phyloP scores from a whole-genome alignment of 1,284 basidiomycete genomes.

The Sporisorium iseilematis-ciliati region DNA sequence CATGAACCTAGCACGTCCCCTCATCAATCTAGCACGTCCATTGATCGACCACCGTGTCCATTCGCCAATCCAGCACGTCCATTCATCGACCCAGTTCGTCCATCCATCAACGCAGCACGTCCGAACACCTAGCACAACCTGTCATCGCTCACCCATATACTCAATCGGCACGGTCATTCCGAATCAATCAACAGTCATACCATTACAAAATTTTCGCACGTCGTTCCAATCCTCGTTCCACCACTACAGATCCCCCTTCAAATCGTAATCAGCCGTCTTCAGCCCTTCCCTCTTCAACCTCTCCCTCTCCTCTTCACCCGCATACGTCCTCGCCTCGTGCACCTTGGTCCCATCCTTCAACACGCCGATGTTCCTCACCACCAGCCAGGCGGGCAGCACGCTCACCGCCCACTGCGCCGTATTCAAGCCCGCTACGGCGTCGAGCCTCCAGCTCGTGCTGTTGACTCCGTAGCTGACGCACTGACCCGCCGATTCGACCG shows the following conservation, averaged over 20 bases:
- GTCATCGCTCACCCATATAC: too few relatives aligned
- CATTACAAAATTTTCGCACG: too few relatives aligned
- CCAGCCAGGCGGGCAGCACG: conserved; percentile 60
- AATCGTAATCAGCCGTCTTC: conserved; percentile 37
- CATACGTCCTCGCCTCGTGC: conserved; percentile 51
- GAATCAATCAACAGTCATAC: too few relatives aligned
- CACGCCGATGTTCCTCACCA: conserved; percentile 61
- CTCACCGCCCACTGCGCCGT: conserved; percentile 61
- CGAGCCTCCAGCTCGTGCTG: conserved; percentile 55
- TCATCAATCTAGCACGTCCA: too few relatives aligned
- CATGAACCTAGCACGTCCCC: too few relatives aligned
- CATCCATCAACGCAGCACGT: too few relatives aligned
- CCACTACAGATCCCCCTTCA: conserved; percentile 26
- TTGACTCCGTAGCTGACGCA: conserved; percentile 67
- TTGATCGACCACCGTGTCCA: too few relatives aligned
- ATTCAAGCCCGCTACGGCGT: conserved; percentile 64
- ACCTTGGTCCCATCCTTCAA: conserved; percentile 51
- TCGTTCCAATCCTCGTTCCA: too few relatives aligned
- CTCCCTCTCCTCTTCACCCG: conserved; percentile 43
- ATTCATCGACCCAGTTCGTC: too few relatives aligned
- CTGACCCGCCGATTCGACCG: conserved; percentile 64
- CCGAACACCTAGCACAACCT: too few relatives aligned
- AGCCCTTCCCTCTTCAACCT: conserved; percentile 30
- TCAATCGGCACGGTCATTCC: too few relatives aligned
- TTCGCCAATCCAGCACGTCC: too few relatives aligned